Evolutionary conservation across 352 stramenopile genomes (phyloP).

Genomic region (Phytophthora litchii): DNA sequence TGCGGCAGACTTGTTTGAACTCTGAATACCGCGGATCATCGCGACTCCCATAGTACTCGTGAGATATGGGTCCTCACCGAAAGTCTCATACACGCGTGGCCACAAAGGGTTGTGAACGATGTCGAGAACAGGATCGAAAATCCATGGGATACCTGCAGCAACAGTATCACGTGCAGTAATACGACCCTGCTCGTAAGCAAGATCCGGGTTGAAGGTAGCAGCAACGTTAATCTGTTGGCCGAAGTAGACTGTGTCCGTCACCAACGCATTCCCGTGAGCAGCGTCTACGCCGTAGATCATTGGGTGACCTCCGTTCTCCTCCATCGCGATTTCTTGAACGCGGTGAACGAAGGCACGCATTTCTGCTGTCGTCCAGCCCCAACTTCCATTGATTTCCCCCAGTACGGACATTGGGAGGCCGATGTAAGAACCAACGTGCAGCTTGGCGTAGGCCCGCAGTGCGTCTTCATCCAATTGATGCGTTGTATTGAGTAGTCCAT

Average conservation of each 20-base stretch:
- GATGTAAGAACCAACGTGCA: conserved; percentile 84
- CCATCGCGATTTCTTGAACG: conserved; percentile 45
- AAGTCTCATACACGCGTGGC: conserved; percentile 16
- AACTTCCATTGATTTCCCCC: conserved; percentile 11
- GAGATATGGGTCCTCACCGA: conserved; percentile 15
- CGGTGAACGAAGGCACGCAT: conserved; percentile 6
- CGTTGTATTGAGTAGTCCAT: conserved; percentile 12
- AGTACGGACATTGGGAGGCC: conserved; percentile 2
- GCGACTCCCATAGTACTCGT: conserved; percentile 4
- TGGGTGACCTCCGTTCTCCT: conserved; percentile 10
- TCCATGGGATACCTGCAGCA: conserved; percentile 10
- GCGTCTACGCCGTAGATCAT: conserved; percentile 29
- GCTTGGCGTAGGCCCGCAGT: conserved; percentile 57
- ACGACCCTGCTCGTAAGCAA: conserved; percentile 8
- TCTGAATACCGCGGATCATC: conserved; percentile 15
- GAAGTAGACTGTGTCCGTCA: conserved; percentile 51
- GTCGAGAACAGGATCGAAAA: conserved; percentile 15
- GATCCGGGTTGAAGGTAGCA: conserved; percentile 12
- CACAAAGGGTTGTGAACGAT: conserved; percentile 14
- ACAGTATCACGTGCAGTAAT: conserved; percentile 10
- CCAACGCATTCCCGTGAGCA: conserved; percentile 70
- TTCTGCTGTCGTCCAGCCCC: conserved; percentile 17
- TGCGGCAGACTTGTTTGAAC: conserved; percentile 6
- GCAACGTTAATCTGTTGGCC: conserved; percentile 15
- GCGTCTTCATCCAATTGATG: conserved; percentile 28